Conservation (phyloP, 257 asterid species). For the Haberlea rhodopensis region DNA sequence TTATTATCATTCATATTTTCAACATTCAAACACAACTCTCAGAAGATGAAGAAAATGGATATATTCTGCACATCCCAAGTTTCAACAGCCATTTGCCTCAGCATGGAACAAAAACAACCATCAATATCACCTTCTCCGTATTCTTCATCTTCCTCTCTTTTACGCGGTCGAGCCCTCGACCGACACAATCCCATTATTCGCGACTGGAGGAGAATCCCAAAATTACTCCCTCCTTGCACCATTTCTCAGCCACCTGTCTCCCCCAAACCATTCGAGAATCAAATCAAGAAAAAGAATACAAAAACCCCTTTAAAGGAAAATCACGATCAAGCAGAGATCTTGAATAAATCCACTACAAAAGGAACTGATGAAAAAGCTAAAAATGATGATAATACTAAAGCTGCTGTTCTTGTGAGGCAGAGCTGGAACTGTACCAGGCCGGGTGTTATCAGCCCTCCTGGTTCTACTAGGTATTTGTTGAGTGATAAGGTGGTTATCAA, state of each 20-base stretch:
- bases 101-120: constrained; percentile 45
- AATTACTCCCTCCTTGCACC: constrained; percentile 23
- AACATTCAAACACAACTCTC: constrained; percentile 8
- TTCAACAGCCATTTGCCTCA: constrained; percentile 47
- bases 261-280: constrained; percentile 32
- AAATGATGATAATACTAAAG: background rate
- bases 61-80: constrained; percentile 66
- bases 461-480: constrained; percentile 65
- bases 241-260: constrained; percentile 27
- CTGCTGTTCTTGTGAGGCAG: constrained; percentile 20
- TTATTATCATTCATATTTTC: constrained; percentile 20
- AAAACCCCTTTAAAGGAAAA: constrained; percentile 22
- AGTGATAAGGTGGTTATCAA: constrained; percentile 45
- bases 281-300: constrained; percentile 23
- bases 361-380: background rate
- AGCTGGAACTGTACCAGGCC: constrained; percentile 62
- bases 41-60: constrained; percentile 56
- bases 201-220: constrained; percentile 42
- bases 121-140: constrained; percentile 31
- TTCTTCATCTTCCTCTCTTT: constrained; percentile 35
- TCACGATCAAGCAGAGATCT: constrained; percentile 19
- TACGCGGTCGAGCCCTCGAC: constrained; percentile 54
- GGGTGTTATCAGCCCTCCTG: constrained; percentile 68
- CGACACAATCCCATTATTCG: constrained; percentile 49
- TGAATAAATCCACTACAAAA: constrained; percentile 9